Conservation (phyloP, 1,284 basidiomycete species). For the Hypsizygus ulmarius region DNA sequence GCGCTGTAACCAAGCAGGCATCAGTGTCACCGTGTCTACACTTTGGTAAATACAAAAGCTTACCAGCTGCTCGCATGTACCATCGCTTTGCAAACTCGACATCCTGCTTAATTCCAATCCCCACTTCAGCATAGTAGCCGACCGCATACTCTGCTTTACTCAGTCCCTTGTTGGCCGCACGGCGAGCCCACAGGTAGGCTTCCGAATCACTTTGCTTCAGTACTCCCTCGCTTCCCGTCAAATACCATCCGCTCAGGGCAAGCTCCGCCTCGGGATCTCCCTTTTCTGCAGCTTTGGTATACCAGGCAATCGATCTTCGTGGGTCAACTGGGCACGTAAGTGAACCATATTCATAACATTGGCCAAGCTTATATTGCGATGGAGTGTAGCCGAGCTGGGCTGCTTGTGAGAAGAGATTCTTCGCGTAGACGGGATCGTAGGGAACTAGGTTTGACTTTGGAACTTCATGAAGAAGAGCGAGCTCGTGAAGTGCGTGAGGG, state of each 20-base stretch:
- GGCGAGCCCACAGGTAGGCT: slow-evolving; percentile 94
- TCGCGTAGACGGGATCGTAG: slow-evolving; percentile 78
- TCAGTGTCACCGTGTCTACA: neutral
- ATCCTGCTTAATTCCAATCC: slow-evolving; percentile 96
- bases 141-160: slow-evolving; percentile 96
- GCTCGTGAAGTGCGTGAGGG: slow-evolving; percentile 95
- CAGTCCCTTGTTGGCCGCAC: slow-evolving; percentile 90
- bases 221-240: slow-evolving; percentile 93
- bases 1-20: slow-evolving; percentile 51
- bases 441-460: slow-evolving; percentile 63
- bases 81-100: slow-evolving; percentile 95
- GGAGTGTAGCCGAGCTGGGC: slow-evolving; percentile 94
- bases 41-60: slow-evolving; percentile 30
- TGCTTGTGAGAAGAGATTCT: slow-evolving; percentile 87
- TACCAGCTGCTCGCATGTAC: slow-evolving; percentile 98
- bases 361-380: slow-evolving; percentile 93
- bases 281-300: slow-evolving; percentile 96
- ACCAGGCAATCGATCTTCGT: slow-evolving; percentile 94
- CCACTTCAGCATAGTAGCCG: slow-evolving; percentile 96
- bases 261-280: slow-evolving; percentile 94
- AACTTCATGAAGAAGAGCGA: slow-evolving; percentile 90
- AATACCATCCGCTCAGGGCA: slow-evolving; percentile 96
- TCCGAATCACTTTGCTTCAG: slow-evolving; percentile 97
- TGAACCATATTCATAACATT: slow-evolving; percentile 91
- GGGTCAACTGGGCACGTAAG: slow-evolving; percentile 93